Percentiles rank a stretch among this genome's conserved stretches.
These are phyloP conservation scores for Sordariomycetes sp. DNA, from an alignment of 2,329 filamentous ascomycete genomes.

Conservation along the genomic window DNA sequence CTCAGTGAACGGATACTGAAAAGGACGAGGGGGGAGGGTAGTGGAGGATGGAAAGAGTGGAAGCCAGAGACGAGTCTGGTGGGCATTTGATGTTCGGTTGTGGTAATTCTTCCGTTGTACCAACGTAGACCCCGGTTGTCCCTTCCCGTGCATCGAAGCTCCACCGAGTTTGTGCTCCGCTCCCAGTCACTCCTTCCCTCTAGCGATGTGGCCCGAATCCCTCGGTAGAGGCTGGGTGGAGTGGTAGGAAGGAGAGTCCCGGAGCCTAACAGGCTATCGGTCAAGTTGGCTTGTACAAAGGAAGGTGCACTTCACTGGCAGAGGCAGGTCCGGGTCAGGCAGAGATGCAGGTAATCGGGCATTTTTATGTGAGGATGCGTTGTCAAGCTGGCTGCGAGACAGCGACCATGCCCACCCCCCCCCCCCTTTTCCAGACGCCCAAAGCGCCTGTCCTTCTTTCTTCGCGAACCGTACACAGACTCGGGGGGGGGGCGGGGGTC, in stretches of 20 bases:
- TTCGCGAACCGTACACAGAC: not conserved
- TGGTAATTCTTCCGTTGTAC: not conserved
- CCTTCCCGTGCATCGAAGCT: not conserved
- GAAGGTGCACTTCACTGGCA: not conserved
- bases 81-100: not conserved
- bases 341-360: constrained; percentile 6
- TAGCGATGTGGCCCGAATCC: not conserved
- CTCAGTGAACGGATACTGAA: not conserved
- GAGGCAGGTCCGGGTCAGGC: constrained; percentile 2
- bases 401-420: not conserved
- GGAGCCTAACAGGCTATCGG: not conserved
- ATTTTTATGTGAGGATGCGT: constrained; percentile 6
- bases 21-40: not conserved
- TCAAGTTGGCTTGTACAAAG: not conserved
- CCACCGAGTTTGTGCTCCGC: not conserved
- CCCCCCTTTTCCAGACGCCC: not conserved
- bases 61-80: not conserved
- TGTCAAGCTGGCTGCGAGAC: constrained; percentile 3
- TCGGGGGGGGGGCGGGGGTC: not conserved
- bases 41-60: not conserved
- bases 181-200: not conserved
- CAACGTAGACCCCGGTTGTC: not conserved
- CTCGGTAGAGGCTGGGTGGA: not conserved
- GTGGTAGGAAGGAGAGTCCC: not conserved
- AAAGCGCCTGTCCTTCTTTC: not conserved